Base-by-base conservation (phyloP, 2,329 filamentous ascomycete species). In the Diaporthe helianthi region DNA sequence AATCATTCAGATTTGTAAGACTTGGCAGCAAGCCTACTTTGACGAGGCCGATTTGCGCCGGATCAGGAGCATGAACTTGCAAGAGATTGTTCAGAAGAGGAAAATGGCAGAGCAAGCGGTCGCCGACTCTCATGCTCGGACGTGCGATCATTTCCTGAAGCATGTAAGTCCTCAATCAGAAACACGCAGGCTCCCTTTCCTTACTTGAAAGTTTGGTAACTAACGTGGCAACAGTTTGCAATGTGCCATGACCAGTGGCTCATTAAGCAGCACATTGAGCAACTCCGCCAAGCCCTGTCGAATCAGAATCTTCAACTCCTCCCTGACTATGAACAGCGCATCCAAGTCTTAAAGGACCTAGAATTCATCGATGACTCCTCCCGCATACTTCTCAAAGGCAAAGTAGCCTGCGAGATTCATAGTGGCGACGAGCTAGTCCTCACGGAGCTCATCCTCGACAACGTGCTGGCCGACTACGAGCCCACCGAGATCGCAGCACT, bases 191-290 rank as follows among this genome's bases (percentile, higher is more conserved):
- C 3, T 9, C 5, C 9, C 8, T 5, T 9, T 10, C 9, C 8
- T 1, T 3, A 1, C 29, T 4, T 24, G 9, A 5, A 3, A 13
- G 13, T 26, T 2, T 17, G 26, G 10, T 46, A 19, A 67, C 68
- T 70, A 70, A 73, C 61, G 86, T 81, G 88, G 87, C 75, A 84
- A 5, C 65, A 95, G 92, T 98, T 96, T 78, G 92, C 94, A 72
- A 97, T 97, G 92, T 93, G 94, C 76, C 94, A 99, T 76, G 93
- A 98, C 77, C 93, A 98, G 80, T 98, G 95, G 94, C 86, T 97
- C 55, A 93, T 99, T 79, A 93, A 96, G 78, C 94, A 97, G 78
- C 94, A 97, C 75, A 98, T 99, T 74, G 88, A 90, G 17, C 90
- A 94, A 71, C 85, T 99, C 70, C 93, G 94, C 71, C 91, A 93